Percentiles rank a stretch among this genome's conserved stretches.
phyloP scores from a whole-genome alignment of 2,329 filamentous ascomycete species.

The Periconia sp. region DNA sequence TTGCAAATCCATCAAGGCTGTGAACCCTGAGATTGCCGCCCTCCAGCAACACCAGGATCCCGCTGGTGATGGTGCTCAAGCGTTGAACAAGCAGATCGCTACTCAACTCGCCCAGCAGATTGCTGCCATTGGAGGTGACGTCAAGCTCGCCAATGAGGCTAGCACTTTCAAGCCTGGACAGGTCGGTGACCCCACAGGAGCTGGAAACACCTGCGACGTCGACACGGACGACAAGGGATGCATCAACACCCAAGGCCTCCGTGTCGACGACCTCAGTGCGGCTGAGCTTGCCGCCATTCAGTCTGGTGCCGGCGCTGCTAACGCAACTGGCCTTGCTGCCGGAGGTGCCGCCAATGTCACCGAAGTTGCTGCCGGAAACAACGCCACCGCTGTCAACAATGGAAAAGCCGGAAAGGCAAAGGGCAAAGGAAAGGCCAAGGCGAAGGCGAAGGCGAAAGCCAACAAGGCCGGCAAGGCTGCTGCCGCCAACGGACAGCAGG shows the following conservation, averaged over 20 bases:
- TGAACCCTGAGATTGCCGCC: slow-evolving; percentile 67
- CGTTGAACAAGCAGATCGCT: slow-evolving; percentile 62
- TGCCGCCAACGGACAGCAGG: neutral
- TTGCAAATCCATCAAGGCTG: slow-evolving; percentile 58
- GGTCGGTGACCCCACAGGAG: slow-evolving; percentile 53
- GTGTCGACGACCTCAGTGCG: slow-evolving; percentile 57
- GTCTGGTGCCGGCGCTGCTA: slow-evolving; percentile 26
- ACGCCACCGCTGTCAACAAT: neutral
- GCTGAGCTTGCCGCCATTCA: slow-evolving; percentile 56
- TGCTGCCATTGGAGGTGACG: slow-evolving; percentile 62
- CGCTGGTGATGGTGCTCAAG: slow-evolving; percentile 59
- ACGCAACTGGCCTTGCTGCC: neutral
- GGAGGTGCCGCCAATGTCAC: slow-evolving; percentile 1
- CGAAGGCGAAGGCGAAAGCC: neutral
- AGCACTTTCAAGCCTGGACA: slow-evolving; percentile 66
- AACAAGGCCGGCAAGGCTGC: neutral
- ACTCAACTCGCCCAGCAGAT: slow-evolving; percentile 63
- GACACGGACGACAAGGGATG: slow-evolving; percentile 54
- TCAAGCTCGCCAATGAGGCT: slow-evolving; percentile 60
- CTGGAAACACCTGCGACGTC: slow-evolving; percentile 57
- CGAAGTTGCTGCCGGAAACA: slow-evolving; percentile 1
- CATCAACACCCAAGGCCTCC: slow-evolving; percentile 56
- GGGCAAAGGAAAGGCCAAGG: neutral
- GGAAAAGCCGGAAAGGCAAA: slow-evolving; percentile 3
- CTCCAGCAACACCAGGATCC: slow-evolving; percentile 69